Percentiles rank a stretch among this genome's conserved stretches.
Evolutionary conservation across 2,329 filamentous ascomycete species (phyloP).

Genomic region (Arthroderma sp.): DNA sequence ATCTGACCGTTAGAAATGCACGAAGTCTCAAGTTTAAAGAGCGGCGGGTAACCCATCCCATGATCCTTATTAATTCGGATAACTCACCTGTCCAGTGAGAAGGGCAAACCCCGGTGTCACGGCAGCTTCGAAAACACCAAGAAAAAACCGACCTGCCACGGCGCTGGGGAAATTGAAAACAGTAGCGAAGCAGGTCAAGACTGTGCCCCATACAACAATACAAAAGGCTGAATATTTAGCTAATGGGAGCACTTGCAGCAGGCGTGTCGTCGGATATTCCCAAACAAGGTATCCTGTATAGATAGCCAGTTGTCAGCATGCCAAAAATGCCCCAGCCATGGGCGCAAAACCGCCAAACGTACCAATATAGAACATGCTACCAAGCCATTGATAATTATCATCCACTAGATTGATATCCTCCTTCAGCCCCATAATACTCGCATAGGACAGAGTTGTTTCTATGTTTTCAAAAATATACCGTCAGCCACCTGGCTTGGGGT

Average conservation of each 20-base stretch:
- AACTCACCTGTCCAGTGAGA: slow-evolving; percentile 38
- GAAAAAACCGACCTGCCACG: slow-evolving; percentile 52
- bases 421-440: slow-evolving; percentile 43
- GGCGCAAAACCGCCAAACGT: slow-evolving; percentile 33
- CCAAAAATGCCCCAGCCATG: slow-evolving; percentile 7
- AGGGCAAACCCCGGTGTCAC: slow-evolving; percentile 57
- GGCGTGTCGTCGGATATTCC: slow-evolving; percentile 54
- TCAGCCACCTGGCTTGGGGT: not conserved
- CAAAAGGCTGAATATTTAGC: slow-evolving; percentile 55
- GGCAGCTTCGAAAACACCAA: slow-evolving; percentile 55
- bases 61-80: not conserved
- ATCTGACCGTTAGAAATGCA: not conserved
- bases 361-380: slow-evolving; percentile 42
- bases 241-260: slow-evolving; percentile 51
- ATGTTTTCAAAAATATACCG: not conserved
- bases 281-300: slow-evolving; percentile 37
- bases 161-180: slow-evolving; percentile 48
- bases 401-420: slow-evolving; percentile 38
- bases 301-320: not conserved
- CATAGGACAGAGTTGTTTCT: slow-evolving; percentile 25
- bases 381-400: slow-evolving; percentile 40
- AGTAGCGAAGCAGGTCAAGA: slow-evolving; percentile 50
- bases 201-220: slow-evolving; percentile 40
- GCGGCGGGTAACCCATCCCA: not conserved
- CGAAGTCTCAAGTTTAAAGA: not conserved